Conservation (phyloP, 257 asterid species). For the Galeopsis tetrahit region DNA sequence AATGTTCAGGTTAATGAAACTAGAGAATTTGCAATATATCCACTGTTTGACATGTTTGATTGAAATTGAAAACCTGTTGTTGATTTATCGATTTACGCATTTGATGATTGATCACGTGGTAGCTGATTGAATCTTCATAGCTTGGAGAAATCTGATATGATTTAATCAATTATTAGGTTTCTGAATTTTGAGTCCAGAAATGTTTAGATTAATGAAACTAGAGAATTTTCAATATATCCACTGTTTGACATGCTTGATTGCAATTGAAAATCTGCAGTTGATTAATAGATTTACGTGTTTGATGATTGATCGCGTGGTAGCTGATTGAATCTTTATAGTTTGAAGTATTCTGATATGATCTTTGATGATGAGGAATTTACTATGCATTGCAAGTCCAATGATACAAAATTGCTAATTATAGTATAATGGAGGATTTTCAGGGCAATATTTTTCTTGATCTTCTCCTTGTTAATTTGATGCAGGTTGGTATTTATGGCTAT, state of each 20-base stretch:
- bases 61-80: neutral
- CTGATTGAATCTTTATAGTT: no score
- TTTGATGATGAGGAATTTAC: neutral
- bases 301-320: neutral
- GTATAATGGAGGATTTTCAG: neutral
- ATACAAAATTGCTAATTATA: neutral
- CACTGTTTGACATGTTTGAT: no score
- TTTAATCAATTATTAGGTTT: neutral
- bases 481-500: slow-evolving; percentile 86
- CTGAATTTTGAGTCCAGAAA: slow-evolving; percentile 9
- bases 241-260: neutral
- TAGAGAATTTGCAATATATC: no score
- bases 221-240: neutral
- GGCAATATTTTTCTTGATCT: neutral
- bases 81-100: neutral
- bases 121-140: neutral
- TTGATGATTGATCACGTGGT: neutral
- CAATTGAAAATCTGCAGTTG: no score
- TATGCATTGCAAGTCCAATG: neutral
- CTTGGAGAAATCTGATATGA: neutral
- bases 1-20: neutral
- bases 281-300: neutral
- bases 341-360: no score
- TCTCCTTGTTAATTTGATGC: slow-evolving; percentile 11
- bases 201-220: no score